These are phyloP conservation scores for Saccharomyces cerevisiae DNA, from an alignment of 805 yeast genomes.

Conservation along the genomic window DNA sequence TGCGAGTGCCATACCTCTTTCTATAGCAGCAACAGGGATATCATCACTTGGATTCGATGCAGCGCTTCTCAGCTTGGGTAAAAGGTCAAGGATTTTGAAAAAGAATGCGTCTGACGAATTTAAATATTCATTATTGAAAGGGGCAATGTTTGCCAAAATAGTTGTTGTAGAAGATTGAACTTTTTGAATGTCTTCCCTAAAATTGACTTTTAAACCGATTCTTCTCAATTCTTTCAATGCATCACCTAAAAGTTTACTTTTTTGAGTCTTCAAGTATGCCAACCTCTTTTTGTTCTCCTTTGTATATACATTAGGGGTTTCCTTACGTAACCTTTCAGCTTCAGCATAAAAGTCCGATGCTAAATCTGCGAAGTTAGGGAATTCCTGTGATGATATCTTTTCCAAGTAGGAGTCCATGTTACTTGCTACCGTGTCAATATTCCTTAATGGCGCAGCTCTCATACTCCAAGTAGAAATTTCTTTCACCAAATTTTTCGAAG, in stretches of 20 bases:
- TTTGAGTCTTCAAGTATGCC: constrained; percentile 72
- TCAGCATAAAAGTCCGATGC: constrained; percentile 48
- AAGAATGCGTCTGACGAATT: constrained; percentile 47
- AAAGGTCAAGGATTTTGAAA: constrained; percentile 63
- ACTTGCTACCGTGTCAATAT: constrained; percentile 40
- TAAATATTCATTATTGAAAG: constrained; percentile 36
- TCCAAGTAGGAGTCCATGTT: constrained; percentile 47
- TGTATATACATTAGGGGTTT: constrained; percentile 64
- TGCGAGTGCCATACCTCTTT: constrained; percentile 64
- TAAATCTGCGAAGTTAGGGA: constrained; percentile 46
- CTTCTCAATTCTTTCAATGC: constrained; percentile 64
- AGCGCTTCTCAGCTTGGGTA: constrained; percentile 70
- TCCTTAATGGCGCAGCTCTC: constrained; percentile 50
- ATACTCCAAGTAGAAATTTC: constrained; percentile 41
- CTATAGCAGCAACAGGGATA: constrained; percentile 61
- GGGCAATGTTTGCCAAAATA: constrained; percentile 47
- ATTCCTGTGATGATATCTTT: constrained; percentile 25
- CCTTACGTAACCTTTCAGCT: constrained; percentile 56
- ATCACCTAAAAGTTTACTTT: constrained; percentile 68
- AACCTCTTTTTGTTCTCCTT: constrained; percentile 68
- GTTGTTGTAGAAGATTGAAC: constrained; percentile 55
- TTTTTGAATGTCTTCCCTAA: constrained; percentile 57
- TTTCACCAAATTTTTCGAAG: constrained; percentile 25
- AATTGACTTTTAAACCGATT: constrained; percentile 65
- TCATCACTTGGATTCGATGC: constrained; percentile 58